These are phyloP conservation scores for Aurifilum marmelostoma DNA, from an alignment of 2,329 filamentous ascomycete species.

Conservation along the genomic window DNA sequence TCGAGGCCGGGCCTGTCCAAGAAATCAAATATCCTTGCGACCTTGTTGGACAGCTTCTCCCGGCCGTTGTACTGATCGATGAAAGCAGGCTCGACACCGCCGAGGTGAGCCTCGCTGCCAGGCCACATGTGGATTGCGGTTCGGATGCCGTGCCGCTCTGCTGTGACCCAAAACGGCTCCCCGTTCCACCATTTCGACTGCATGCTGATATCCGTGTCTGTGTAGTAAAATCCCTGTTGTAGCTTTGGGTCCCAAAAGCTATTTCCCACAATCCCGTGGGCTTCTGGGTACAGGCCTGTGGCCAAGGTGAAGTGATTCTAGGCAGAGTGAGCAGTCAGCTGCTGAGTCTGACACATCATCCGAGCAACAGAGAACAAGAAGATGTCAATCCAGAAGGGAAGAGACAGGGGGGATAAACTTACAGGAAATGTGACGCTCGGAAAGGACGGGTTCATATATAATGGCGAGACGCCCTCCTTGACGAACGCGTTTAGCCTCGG, in stretches of 20 bases:
- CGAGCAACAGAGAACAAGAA: too few relatives aligned
- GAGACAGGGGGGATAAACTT: not conserved
- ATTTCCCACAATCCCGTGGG: slow-evolving; percentile 91
- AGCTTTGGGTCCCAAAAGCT: slow-evolving; percentile 87
- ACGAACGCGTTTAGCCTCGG: slow-evolving; percentile 80
- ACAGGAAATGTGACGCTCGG: slow-evolving; percentile 90
- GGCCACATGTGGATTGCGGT: slow-evolving; percentile 98
- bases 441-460: slow-evolving; percentile 93
- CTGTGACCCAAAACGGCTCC: slow-evolving; percentile 92
- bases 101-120: slow-evolving; percentile 86
- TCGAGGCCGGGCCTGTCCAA: slow-evolving; percentile 80
- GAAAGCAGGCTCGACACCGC: slow-evolving; percentile 73
- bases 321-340: not conserved
- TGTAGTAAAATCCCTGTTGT: slow-evolving; percentile 84
- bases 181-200: slow-evolving; percentile 93
- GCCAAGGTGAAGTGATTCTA: slow-evolving; percentile 88
- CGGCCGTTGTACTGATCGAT: slow-evolving; percentile 83
- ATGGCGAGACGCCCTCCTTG: slow-evolving; percentile 81
- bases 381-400: too few relatives aligned
- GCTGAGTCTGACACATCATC: not conserved
- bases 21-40: slow-evolving; percentile 76
- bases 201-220: slow-evolving; percentile 73
- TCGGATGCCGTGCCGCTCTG: slow-evolving; percentile 77
- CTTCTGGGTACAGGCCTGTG: slow-evolving; percentile 89
- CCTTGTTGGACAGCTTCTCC: slow-evolving; percentile 75